Conservation (phyloP, 108 stramenopile genomes). For the Schizochytrium sp. region DNA sequence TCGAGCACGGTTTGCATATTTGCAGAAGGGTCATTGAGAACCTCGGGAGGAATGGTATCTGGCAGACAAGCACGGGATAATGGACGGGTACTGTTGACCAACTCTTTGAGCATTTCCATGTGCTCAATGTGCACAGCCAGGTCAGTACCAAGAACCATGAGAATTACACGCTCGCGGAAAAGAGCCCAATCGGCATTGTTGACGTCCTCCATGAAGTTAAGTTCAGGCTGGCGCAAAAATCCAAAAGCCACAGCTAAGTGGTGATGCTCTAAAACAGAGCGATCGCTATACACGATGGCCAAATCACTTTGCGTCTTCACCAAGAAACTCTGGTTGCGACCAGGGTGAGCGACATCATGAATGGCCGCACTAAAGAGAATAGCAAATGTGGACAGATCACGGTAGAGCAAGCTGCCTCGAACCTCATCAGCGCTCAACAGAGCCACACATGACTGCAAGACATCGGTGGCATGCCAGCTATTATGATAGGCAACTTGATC, state of each 20-base stretch:
- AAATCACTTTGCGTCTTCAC: constrained; percentile 67
- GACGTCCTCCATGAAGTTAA: constrained; percentile 65
- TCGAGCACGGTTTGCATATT: constrained; percentile 38
- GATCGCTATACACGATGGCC: constrained; percentile 72
- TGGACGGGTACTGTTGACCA: constrained; percentile 30
- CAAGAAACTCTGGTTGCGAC: constrained; percentile 71
- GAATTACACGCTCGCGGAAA: constrained; percentile 62
- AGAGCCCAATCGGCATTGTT: constrained; percentile 55
- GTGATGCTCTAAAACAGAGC: constrained; percentile 75
- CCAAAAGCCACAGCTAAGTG: constrained; percentile 72
- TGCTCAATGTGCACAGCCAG: constrained; percentile 57
- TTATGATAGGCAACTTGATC: constrained; percentile 69
- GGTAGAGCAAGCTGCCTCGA: constrained; percentile 62
- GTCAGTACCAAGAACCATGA: constrained; percentile 66
- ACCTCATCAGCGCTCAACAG: constrained; percentile 47
- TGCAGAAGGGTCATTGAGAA: background rate
- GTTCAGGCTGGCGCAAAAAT: constrained; percentile 63
- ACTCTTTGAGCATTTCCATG: constrained; percentile 37
- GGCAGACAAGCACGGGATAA: background rate
- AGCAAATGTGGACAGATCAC: constrained; percentile 54
- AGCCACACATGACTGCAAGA: constrained; percentile 65
- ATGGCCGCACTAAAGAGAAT: constrained; percentile 70
- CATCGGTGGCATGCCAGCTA: constrained; percentile 71
- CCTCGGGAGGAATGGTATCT: background rate
- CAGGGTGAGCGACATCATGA: constrained; percentile 76